Conservation (phyloP, 2,329 filamentous ascomycete genomes). For the Myriosclerotinia duriaeana region DNA sequence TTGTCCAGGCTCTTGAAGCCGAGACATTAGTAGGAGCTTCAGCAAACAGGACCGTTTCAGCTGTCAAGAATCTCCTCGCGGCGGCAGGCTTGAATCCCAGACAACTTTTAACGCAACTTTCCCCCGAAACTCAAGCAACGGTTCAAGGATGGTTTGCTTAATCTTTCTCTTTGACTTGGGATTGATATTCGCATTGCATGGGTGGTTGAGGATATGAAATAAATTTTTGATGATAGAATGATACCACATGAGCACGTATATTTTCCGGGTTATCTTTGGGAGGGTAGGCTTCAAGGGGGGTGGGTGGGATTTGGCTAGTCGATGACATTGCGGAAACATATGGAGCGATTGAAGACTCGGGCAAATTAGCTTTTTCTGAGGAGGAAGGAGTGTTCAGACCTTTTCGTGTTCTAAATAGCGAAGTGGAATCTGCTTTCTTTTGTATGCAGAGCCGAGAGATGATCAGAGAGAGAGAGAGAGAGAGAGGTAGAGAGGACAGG, state of each 20-base stretch:
- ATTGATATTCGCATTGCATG: constrained; percentile 20
- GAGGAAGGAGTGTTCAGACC: neutral
- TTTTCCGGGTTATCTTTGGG: constrained; percentile 25
- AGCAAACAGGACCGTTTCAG: constrained; percentile 70
- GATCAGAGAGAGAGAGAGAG: neutral
- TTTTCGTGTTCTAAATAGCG: neutral
- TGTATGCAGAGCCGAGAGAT: neutral
- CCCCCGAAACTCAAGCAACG: constrained; percentile 75
- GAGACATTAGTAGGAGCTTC: constrained; percentile 86
- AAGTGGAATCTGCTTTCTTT: neutral
- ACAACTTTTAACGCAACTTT: constrained; percentile 72
- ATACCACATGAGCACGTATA: constrained; percentile 25
- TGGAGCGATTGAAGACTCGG: neutral
- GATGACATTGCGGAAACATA: constrained; percentile 25
- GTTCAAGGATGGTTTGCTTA: constrained; percentile 73
- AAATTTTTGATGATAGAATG: constrained; percentile 25
- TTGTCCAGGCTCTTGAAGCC: constrained; percentile 85
- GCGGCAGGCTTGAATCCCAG: constrained; percentile 73
- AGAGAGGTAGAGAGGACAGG: neutral
- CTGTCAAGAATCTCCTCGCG: constrained; percentile 75
- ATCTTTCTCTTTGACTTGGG: constrained; percentile 43
- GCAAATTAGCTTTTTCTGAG: neutral
- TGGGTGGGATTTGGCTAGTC: constrained; percentile 22
- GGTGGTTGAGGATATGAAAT: constrained; percentile 17
- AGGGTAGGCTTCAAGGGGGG: constrained; percentile 10